phyloP scores from a whole-genome alignment of 495 filamentous ascomycete species.

The Aspergillus egyptiacus region DNA sequence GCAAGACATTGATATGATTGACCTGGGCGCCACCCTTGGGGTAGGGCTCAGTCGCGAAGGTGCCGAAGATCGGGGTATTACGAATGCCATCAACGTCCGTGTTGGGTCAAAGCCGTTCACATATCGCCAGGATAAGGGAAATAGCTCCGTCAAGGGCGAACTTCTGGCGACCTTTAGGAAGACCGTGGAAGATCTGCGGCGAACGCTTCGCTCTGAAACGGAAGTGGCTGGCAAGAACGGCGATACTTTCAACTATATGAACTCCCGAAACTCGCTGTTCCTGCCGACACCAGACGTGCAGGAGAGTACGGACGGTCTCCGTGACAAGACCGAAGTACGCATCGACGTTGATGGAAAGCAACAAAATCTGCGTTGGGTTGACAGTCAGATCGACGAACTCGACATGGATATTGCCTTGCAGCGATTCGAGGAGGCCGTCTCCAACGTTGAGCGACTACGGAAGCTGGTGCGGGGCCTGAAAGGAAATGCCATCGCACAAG shows the following conservation, averaged over 20 bases:
- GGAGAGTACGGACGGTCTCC: slow-evolving; percentile 62
- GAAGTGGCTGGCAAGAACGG: slow-evolving; percentile 71
- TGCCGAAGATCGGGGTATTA: slow-evolving; percentile 58
- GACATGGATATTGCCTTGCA: slow-evolving; percentile 95
- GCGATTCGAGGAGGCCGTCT: slow-evolving; percentile 77
- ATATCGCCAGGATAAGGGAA: slow-evolving; percentile 72
- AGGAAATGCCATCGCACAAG: slow-evolving; percentile 76
- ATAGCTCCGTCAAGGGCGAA: slow-evolving; percentile 67
- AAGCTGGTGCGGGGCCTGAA: slow-evolving; percentile 71
- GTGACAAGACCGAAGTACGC: slow-evolving; percentile 65
- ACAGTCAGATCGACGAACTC: slow-evolving; percentile 89
- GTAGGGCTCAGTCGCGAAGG: slow-evolving; percentile 50
- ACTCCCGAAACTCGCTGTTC: slow-evolving; percentile 26
- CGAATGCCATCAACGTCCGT: slow-evolving; percentile 85
- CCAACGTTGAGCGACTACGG: slow-evolving; percentile 74
- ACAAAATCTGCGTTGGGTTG: slow-evolving; percentile 91
- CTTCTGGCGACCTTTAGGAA: slow-evolving; percentile 86
- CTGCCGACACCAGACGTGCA: slow-evolving; percentile 41
- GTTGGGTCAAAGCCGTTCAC: slow-evolving; percentile 90
- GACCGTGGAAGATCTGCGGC: slow-evolving; percentile 82
- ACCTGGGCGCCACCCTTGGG: slow-evolving; percentile 62
- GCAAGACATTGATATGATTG: slow-evolving; percentile 87
- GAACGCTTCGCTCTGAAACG: slow-evolving; percentile 72
- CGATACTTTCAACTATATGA: slow-evolving; percentile 76
- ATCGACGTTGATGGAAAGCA: slow-evolving; percentile 97